A percentile compares a stretch with the other conserved stretches of the same genome.
These are phyloP conservation scores for Graphilbum fragrans DNA, from an alignment of 2,329 filamentous ascomycete genomes.

Conservation along the genomic window DNA sequence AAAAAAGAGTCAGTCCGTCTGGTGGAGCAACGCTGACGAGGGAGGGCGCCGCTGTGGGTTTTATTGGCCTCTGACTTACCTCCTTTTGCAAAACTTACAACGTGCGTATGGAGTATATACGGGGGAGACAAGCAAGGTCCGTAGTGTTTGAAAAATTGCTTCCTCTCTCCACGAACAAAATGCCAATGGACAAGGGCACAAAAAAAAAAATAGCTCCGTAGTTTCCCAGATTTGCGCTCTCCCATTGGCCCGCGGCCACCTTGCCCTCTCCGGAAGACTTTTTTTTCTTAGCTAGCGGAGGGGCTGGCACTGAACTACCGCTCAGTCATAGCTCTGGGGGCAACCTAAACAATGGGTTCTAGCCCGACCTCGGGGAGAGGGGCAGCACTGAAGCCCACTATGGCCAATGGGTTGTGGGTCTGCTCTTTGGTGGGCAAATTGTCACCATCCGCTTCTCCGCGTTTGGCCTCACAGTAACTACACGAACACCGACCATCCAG, in stretches of 20 bases:
- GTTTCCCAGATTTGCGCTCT: slow-evolving; percentile 1
- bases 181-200: not conserved
- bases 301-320: no score
- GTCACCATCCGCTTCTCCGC: no score
- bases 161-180: no score
- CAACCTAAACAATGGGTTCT: not conserved
- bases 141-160: not conserved
- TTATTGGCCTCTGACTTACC: not conserved
- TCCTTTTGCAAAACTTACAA: no score
- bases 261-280: slow-evolving; percentile 8
- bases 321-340: no score
- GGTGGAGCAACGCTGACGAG: no score
- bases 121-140: not conserved
- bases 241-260: slow-evolving; percentile 10
- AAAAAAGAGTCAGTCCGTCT: not conserved
- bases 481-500: no score
- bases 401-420: not conserved
- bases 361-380: slow-evolving; percentile 1
- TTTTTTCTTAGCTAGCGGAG: no score
- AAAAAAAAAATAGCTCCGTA: not conserved
- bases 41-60: not conserved
- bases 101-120: not conserved
- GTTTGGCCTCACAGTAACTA: no score
- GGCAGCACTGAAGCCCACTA: not conserved
- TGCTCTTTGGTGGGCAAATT: no score